Percentiles rank a stretch among this genome's conserved stretches.
Conservation (phyloP, 768 basidiomycete genomes). For the Suillus americanus region DNA sequence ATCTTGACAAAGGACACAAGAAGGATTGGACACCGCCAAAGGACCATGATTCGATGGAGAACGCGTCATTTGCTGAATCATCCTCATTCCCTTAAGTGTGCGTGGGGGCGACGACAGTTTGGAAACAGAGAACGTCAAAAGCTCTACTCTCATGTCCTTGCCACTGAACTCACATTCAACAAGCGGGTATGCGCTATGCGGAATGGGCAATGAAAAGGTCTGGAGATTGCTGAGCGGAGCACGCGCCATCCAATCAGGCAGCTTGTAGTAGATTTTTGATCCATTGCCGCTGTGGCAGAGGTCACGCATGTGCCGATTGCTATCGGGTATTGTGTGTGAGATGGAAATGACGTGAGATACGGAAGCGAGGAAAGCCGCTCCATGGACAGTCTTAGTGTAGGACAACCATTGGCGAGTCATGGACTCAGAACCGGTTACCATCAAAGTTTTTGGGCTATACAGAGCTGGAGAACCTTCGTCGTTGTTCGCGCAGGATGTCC, state of each 20-base stretch:
- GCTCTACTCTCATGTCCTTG: neutral
- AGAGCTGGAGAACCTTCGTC: neutral
- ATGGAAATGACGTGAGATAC: neutral
- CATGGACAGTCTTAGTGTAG: neutral
- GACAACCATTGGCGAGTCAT: neutral
- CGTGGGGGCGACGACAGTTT: neutral
- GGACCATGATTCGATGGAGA: neutral
- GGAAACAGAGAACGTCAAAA: neutral
- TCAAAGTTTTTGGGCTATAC: neutral
- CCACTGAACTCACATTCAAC: neutral
- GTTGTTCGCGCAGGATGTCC: neutral
- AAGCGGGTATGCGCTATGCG: neutral
- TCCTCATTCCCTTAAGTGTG: neutral
- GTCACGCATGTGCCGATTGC: neutral
- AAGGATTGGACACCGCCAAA: neutral
- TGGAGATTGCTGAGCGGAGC: neutral
- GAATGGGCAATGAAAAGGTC: neutral
- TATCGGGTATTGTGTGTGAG: neutral
- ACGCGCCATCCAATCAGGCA: neutral
- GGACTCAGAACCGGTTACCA: neutral
- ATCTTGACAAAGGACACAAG: neutral
- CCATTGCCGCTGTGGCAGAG: neutral
- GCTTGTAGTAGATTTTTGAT: neutral
- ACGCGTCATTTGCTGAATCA: neutral
- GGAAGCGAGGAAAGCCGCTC: neutral